phyloP scores from a whole-genome alignment of 495 filamentous ascomycete genomes.

The Penicillium samsonianum region DNA sequence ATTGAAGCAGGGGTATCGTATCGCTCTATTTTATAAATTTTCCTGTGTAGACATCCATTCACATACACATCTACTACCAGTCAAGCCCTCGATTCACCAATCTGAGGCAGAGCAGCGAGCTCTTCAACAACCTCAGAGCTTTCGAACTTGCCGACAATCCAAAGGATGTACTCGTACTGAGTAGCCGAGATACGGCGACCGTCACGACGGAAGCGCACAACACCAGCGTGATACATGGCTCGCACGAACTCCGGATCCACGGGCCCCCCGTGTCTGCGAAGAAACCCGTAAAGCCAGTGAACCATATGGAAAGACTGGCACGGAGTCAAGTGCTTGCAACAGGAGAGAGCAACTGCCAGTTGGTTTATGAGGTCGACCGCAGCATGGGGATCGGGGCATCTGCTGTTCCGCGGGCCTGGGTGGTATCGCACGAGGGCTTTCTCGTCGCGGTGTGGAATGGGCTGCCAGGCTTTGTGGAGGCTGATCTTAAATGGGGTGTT shows the following conservation, averaged over 20 bases:
- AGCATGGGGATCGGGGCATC: conserved; percentile 38
- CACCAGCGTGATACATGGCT: conserved; percentile 50
- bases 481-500: conserved; percentile 45
- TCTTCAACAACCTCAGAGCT: conserved; percentile 33
- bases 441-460: conserved; percentile 32
- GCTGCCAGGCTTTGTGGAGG: conserved; percentile 37
- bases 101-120: conserved; percentile 18
- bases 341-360: conserved; percentile 40
- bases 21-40: conserved; percentile 1
- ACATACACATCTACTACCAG: background rate
- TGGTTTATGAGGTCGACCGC: conserved; percentile 43
- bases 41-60: background rate
- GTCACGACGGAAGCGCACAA: conserved; percentile 41
- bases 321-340: conserved; percentile 33
- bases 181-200: conserved; percentile 28
- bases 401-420: conserved; percentile 21
- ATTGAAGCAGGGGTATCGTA: conserved; percentile 11
- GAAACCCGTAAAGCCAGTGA: conserved; percentile 42
- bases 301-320: conserved; percentile 42
- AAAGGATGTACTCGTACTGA: conserved; percentile 41
- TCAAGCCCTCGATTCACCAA: conserved; percentile 6
- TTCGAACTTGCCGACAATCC: conserved; percentile 38
- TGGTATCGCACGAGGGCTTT: conserved; percentile 37
- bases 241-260: conserved; percentile 42
- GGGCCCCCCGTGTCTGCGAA: conserved; percentile 39